Evolutionary conservation across 2,329 filamentous ascomycete genomes (phyloP), one percentile per base, ranked within the genome.

Genomic region (Alternaria novae-zelandiae): DNA sequence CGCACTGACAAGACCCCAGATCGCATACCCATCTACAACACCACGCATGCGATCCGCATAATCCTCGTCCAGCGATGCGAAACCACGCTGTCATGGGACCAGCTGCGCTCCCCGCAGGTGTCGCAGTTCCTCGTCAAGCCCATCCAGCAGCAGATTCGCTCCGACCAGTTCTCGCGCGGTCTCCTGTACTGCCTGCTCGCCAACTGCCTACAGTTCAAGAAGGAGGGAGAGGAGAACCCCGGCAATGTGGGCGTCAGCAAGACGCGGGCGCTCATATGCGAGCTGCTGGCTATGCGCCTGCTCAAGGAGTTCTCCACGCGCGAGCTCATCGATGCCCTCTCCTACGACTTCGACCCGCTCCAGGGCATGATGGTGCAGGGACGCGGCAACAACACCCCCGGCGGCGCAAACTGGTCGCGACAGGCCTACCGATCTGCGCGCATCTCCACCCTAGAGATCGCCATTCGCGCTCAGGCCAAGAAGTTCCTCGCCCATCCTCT

Each of bases 41-140:
- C 96, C 70, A 97, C 94, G 26, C 95, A 97, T 80, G 89, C 92
- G 30, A 94, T 97, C 67, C 91, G 95, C 69, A 89, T 94, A 57
- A 86, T 97, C 60, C 90, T 98, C 64, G 88, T 92, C 69, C 86
- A 92, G 63, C 89, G 92, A 76, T 97, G 93, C 80, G 95, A 98
- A 82, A 97, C 94, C 2, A 95, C 93, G 0, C 83, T 98, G 54
- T 91, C 93, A 15, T 98, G 94, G 94, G 95, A 98, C 68, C 95
- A 98, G 79, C 85, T 98, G 66, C 89, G 94, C 67, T 97, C 94
- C n/a, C 95, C 95, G 4, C 95, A 98, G 78, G 91, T 98, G 60
- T 97, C 94, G 15, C 94, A 97, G 77, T 98, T 98, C 78, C 86
- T 98, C 36, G 88, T 97, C 76, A 97, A 97, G 83, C 95, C 95